Evolutionary conservation across 148 eudicot species (phyloP).

Genomic region (Rhododendron ovatum): DNA sequence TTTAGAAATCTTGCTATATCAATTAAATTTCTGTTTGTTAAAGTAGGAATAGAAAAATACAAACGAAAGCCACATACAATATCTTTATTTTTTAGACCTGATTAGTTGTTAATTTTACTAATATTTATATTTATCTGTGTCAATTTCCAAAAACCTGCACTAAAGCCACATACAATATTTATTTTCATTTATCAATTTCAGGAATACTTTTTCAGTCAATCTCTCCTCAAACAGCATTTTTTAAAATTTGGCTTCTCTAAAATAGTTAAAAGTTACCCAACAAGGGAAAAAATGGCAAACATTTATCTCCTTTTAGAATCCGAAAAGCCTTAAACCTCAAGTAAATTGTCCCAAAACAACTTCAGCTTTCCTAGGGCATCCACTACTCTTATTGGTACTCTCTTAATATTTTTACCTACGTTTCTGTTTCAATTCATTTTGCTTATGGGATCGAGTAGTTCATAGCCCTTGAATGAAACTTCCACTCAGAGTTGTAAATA

Average conservation of each 20-base stretch:
- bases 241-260: not conserved
- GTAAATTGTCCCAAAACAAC: not conserved
- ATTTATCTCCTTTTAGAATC: not conserved
- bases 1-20: not conserved
- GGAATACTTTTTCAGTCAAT: not conserved
- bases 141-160: not conserved
- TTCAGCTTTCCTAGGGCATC: not conserved
- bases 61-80: not conserved
- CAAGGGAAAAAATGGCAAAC: not conserved
- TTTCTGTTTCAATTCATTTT: not conserved
- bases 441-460: not conserved
- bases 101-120: not conserved
- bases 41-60: not conserved
- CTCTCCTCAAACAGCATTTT: not conserved
- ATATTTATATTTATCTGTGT: not conserved
- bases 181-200: not conserved
- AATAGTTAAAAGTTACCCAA: not conserved
- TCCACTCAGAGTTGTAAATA: too few species aligned
- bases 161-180: not conserved
- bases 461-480: not conserved
- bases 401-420: not conserved
- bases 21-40: not conserved
- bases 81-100: not conserved
- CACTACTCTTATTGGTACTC: not conserved
- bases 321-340: not conserved